Percentiles rank a stretch among this genome's conserved stretches.
phyloP scores from a whole-genome alignment of 371 early-diverging fungal species.

The Chytridium lagenaria region DNA sequence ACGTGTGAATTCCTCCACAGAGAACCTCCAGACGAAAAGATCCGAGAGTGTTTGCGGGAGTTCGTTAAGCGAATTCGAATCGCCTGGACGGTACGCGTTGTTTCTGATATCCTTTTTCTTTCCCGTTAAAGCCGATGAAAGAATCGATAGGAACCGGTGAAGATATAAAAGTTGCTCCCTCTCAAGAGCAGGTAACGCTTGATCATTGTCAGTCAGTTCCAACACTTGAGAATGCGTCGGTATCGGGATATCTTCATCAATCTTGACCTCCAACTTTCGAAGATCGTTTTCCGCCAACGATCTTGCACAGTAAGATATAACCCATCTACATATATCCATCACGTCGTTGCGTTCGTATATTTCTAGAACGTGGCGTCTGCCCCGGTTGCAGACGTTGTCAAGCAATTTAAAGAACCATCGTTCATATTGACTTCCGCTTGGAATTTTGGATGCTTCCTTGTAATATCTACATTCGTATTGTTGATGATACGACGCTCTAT shows the following conservation, averaged over 20 bases:
- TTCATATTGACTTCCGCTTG: constrained; percentile 15
- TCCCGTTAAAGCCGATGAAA: not conserved
- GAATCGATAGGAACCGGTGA: not conserved
- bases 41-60: constrained; percentile 9
- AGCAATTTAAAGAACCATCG: not conserved
- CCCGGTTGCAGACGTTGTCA: not conserved
- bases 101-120: not conserved
- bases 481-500: constrained; percentile 17
- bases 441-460: constrained; percentile 12
- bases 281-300: constrained; percentile 6
- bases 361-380: constrained; percentile 1
- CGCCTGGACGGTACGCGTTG: not conserved
- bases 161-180: constrained; percentile 17
- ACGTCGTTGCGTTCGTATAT: constrained; percentile 30
- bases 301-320: constrained; percentile 23
- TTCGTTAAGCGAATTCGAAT: not conserved
- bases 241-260: not conserved
- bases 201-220: constrained; percentile 35
- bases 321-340: constrained; percentile 33
- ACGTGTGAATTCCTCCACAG: constrained; percentile 14
- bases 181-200: constrained; percentile 18
- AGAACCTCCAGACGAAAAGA: constrained; percentile 25
- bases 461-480: constrained; percentile 30
- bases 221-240: constrained; percentile 25
- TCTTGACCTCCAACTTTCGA: not conserved